Percentiles rank a stretch among this genome's conserved stretches.
These are phyloP conservation scores for Oryza coarctata DNA, from an alignment of 176 grass and related monocot species.

Conservation along the genomic window DNA sequence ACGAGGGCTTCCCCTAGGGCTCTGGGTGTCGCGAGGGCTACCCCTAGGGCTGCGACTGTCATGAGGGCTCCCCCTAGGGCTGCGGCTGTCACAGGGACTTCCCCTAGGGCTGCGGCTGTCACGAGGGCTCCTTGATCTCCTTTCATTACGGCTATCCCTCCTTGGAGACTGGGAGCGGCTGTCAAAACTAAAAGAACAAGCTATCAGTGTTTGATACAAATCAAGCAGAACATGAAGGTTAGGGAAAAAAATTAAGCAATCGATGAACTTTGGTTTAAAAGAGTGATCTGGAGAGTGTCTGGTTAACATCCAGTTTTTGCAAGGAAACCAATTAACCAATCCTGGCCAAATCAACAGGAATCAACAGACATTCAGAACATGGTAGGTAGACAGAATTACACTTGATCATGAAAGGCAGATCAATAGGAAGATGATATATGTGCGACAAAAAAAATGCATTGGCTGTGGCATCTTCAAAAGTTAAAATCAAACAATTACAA, in stretches of 20 bases:
- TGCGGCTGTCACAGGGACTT: conserved; percentile 35
- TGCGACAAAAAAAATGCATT: neutral
- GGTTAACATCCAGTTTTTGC: neutral
- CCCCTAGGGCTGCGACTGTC: conserved; percentile 61
- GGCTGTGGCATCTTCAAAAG: neutral
- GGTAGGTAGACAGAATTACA: neutral
- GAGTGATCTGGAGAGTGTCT: neutral
- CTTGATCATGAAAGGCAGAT: neutral
- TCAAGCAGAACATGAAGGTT: neutral
- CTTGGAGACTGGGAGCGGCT: conserved; percentile 70
- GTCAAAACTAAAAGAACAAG: conserved; percentile 1
- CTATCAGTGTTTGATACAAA: conserved; percentile 21
- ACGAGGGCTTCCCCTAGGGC: conserved; percentile 41
- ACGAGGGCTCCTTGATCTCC: conserved; percentile 51
- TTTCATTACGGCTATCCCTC: conserved; percentile 44
- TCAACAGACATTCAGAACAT: neutral
- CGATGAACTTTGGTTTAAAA: neutral
- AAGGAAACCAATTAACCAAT: neutral
- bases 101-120: conserved; percentile 53
- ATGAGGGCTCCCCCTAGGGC: conserved; percentile 45
- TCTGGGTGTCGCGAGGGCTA: conserved; percentile 47
- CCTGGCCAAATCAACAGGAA: neutral
- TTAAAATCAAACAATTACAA: neutral
- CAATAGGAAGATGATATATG: neutral
- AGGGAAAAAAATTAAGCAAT: neutral